Evolutionary conservation across 768 basidiomycete genomes (phyloP).

Genomic region (Leucosporidium creatinivorum): DNA sequence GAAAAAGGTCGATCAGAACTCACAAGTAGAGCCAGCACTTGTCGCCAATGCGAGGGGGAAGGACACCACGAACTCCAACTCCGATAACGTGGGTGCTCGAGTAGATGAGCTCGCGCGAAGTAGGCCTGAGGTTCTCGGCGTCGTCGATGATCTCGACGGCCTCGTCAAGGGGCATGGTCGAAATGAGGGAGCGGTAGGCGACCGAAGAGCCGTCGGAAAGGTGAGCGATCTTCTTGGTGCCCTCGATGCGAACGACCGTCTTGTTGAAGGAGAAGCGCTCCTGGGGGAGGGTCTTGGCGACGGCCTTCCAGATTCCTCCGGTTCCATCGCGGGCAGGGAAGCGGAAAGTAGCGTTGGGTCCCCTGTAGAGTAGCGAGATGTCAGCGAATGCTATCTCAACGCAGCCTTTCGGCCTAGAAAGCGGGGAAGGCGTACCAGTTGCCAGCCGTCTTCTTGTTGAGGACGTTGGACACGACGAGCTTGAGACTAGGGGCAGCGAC

Average conservation of each 20-base stretch:
- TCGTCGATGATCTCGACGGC: slow-evolving; percentile 38
- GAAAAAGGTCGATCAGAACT: not conserved
- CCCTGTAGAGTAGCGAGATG: slow-evolving; percentile 13
- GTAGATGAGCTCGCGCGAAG: slow-evolving; percentile 39
- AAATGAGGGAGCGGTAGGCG: slow-evolving; percentile 40
- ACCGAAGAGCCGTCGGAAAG: slow-evolving; percentile 40
- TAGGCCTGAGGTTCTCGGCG: slow-evolving; percentile 33
- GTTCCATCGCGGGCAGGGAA: slow-evolving; percentile 45
- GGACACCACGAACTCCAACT: slow-evolving; percentile 42
- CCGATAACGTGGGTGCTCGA: slow-evolving; percentile 44
- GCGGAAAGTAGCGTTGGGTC: slow-evolving; percentile 44
- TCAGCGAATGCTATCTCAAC: not conserved
- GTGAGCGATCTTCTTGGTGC: slow-evolving; percentile 37
- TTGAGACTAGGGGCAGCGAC: slow-evolving; percentile 44
- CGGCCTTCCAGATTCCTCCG: slow-evolving; percentile 45
- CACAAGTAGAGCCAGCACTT: slow-evolving; percentile 42
- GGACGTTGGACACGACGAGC: slow-evolving; percentile 42
- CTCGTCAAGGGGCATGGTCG: slow-evolving; percentile 42
- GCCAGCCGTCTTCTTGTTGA: slow-evolving; percentile 42
- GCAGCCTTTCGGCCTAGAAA: not conserved
- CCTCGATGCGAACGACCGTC: slow-evolving; percentile 38
- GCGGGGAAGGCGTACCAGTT: slow-evolving; percentile 40
- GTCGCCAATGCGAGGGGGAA: slow-evolving; percentile 43
- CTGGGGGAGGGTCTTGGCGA: slow-evolving; percentile 39
- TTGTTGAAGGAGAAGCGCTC: slow-evolving; percentile 39